Percentiles rank a stretch among this genome's conserved stretches.
phyloP scores from a whole-genome alignment of 2,329 filamentous ascomycete genomes.

The Chalaropsis ovoidea region DNA sequence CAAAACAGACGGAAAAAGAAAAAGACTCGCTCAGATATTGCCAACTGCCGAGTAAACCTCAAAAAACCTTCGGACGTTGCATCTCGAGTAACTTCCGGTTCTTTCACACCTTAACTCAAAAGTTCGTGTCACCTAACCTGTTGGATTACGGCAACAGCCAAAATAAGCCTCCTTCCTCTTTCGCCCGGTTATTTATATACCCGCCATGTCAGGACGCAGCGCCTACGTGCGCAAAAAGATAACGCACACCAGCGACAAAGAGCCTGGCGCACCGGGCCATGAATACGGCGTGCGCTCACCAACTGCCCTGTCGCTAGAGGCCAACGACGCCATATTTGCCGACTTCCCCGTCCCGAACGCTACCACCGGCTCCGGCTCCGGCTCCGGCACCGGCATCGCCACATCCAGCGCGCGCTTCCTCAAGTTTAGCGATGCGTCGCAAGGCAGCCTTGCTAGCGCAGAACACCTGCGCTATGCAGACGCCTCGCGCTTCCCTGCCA shows the following conservation, averaged over 20 bases:
- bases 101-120: not conserved
- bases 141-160: not conserved
- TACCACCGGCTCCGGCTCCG: slow-evolving; percentile 25
- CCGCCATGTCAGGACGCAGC: slow-evolving; percentile 47
- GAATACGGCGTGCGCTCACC: slow-evolving; percentile 31
- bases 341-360: slow-evolving; percentile 35
- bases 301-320: slow-evolving; percentile 35
- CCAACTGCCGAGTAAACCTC: not conserved
- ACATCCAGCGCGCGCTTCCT: slow-evolving; percentile 39
- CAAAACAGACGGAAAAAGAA: not conserved
- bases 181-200: not conserved
- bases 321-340: slow-evolving; percentile 34
- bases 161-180: not conserved
- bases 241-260: slow-evolving; percentile 37
- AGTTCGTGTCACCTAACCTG: slow-evolving; percentile 3
- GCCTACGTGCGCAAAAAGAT: slow-evolving; percentile 51
- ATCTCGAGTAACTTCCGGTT: not conserved
- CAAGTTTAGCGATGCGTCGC: slow-evolving; percentile 37
- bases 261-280: slow-evolving; percentile 24
- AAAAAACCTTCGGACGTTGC: not conserved
- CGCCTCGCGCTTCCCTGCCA: slow-evolving; percentile 10
- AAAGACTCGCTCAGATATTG: not conserved
- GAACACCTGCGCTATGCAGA: not conserved
- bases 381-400: slow-evolving; percentile 33
- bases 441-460: slow-evolving; percentile 32